Conservation (phyloP, 257 asterid species). For the Mitragyna speciosa region DNA sequence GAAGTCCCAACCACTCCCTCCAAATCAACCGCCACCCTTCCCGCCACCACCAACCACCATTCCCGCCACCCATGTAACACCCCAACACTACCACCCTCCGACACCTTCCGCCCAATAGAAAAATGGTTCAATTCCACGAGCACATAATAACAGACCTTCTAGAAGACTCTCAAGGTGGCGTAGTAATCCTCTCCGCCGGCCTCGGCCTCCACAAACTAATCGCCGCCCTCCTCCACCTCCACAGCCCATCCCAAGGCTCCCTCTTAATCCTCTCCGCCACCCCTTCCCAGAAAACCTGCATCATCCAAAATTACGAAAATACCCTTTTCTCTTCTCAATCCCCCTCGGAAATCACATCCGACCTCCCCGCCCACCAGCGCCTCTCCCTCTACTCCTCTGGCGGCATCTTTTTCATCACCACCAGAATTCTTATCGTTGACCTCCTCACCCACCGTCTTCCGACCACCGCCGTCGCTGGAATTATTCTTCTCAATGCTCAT, state of each 20-base stretch:
- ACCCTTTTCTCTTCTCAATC: slow-evolving; percentile 18
- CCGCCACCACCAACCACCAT: slow-evolving; percentile 31
- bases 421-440: slow-evolving; percentile 90
- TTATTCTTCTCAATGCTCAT: slow-evolving; percentile 74
- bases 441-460: slow-evolving; percentile 78
- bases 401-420: slow-evolving; percentile 64
- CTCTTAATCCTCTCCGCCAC: slow-evolving; percentile 81
- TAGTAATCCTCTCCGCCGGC: slow-evolving; percentile 79
- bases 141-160: slow-evolving; percentile 78
- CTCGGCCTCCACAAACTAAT: slow-evolving; percentile 78
- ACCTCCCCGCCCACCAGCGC: slow-evolving; percentile 65
- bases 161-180: slow-evolving; percentile 79
- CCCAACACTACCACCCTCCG: neutral
- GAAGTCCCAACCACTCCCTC: slow-evolving; percentile 5
- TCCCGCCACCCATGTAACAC: no score
- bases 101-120: neutral
- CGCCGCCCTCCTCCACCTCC: slow-evolving; percentile 71
- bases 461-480: slow-evolving; percentile 63
- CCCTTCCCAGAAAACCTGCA: slow-evolving; percentile 56
- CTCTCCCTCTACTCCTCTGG: slow-evolving; percentile 76
- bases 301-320: slow-evolving; percentile 29
- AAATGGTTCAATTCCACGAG: slow-evolving; percentile 81
- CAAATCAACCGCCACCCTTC: slow-evolving; percentile 15
- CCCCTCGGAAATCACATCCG: slow-evolving; percentile 70
- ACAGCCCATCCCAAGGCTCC: slow-evolving; percentile 75